phyloP scores from a whole-genome alignment of 2,329 filamentous ascomycete species.

The Aspergillus persii region DNA sequence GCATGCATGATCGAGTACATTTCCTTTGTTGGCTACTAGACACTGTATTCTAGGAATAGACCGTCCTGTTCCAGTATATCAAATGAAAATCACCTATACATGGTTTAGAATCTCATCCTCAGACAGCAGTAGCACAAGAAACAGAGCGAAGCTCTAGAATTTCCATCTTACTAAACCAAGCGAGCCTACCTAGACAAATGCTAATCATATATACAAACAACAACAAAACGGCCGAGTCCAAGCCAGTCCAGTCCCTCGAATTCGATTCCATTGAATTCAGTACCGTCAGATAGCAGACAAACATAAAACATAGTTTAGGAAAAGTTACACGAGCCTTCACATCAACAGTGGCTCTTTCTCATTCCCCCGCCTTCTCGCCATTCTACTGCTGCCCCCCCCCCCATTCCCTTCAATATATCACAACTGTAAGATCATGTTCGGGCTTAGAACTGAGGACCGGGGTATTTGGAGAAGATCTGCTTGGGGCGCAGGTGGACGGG shows the following conservation, averaged over 20 bases:
- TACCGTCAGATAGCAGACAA: not conserved
- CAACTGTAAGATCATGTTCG: not conserved
- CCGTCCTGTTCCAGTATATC: not conserved
- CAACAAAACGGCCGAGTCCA: conserved; percentile 8
- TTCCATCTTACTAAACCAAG: not conserved
- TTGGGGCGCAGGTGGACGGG: conserved; percentile 70
- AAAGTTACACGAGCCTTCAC: not conserved
- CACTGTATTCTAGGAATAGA: conserved; percentile 12
- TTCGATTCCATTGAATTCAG: not conserved
- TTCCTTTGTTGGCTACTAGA: conserved; percentile 13
- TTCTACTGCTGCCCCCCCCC: not conserved
- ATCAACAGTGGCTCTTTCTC: not conserved
- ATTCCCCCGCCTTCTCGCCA: not conserved
- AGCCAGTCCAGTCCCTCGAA: not conserved
- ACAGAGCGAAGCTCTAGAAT: not conserved
- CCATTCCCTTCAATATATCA: not conserved
- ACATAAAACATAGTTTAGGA: not conserved
- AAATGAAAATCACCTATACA: not conserved
- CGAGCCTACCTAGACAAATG: conserved; percentile 23
- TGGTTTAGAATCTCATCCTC: not conserved
- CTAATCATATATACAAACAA: conserved; percentile 40
- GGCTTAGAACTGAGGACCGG: conserved; percentile 37
- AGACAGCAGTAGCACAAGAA: not conserved
- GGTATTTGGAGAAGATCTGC: conserved; percentile 44
- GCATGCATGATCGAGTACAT: not conserved